phyloP scores from a whole-genome alignment of 768 basidiomycete genomes.

The Hericium coralloides region DNA sequence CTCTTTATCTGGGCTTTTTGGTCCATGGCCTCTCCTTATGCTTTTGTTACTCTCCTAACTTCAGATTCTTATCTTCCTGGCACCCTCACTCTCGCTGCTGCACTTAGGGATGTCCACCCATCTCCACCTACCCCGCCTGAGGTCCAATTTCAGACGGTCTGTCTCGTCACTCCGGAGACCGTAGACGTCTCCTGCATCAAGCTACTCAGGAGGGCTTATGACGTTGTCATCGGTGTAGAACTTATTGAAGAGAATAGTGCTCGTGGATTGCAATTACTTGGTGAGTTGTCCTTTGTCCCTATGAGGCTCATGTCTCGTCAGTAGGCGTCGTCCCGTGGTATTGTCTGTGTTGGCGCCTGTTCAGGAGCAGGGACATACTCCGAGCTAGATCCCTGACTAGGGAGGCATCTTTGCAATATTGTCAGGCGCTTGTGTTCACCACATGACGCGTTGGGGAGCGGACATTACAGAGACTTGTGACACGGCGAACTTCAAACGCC shows the following conservation, averaged over 20 bases:
- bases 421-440: neutral
- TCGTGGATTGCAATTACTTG: slow-evolving; percentile 68
- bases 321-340: neutral
- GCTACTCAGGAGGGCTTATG: slow-evolving; percentile 68
- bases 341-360: no score
- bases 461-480: neutral
- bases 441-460: neutral
- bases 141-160: slow-evolving; percentile 72
- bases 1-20: slow-evolving; percentile 13
- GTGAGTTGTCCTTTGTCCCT: slow-evolving; percentile 36
- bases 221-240: slow-evolving; percentile 89
- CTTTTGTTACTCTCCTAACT: slow-evolving; percentile 88
- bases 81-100: slow-evolving; percentile 77
- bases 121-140: slow-evolving; percentile 46
- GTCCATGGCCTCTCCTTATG: slow-evolving; percentile 58
- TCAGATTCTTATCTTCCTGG: slow-evolving; percentile 91
- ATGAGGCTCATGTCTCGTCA: neutral
- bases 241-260: slow-evolving; percentile 63
- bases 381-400: no score
- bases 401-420: no score
- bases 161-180: slow-evolving; percentile 90
- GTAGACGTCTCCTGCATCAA: slow-evolving; percentile 79
- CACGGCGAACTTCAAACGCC: neutral
- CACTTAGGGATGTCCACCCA: slow-evolving; percentile 74
- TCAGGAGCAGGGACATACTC: no score